Evolutionary conservation across 2,329 filamentous ascomycete species (phyloP).

Genomic region (Alternaria longipes): DNA sequence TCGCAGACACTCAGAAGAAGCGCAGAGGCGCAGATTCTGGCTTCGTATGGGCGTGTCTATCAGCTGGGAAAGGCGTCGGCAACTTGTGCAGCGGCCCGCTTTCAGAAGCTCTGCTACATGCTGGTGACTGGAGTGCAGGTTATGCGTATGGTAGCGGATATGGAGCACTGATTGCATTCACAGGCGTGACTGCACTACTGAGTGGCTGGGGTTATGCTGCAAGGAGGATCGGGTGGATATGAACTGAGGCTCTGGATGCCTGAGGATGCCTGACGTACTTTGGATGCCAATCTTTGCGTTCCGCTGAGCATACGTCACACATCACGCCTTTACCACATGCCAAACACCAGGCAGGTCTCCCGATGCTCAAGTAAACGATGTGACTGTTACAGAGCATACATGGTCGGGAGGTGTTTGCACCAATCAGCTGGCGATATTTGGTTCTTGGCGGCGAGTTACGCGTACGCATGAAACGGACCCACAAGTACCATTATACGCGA

Average conservation of each 20-base stretch:
- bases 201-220: conserved; percentile 43
- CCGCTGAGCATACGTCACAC: conserved; percentile 3
- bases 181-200: conserved; percentile 51
- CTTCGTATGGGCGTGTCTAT: conserved; percentile 60
- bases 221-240: conserved; percentile 45
- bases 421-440: conserved; percentile 10
- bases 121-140: conserved; percentile 47
- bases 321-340: not conserved
- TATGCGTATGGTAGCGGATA: conserved; percentile 57
- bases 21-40: conserved; percentile 55
- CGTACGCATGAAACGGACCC: conserved; percentile 27
- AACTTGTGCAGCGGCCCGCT: conserved; percentile 62
- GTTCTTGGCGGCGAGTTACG: conserved; percentile 15
- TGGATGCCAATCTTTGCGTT: not conserved
- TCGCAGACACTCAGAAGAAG: conserved; percentile 53
- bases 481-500: conserved; percentile 16
- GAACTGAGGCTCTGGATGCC: conserved; percentile 5
- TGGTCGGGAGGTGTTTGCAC: conserved; percentile 8
- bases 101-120: conserved; percentile 57
- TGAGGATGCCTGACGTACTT: not conserved
- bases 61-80: conserved; percentile 61
- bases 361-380: conserved; percentile 8
- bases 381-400: conserved; percentile 17
- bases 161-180: conserved; percentile 55
- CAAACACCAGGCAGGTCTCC: conserved; percentile 1